Conservation (phyloP, 257 asterid species). For the Solanum virginianum region DNA sequence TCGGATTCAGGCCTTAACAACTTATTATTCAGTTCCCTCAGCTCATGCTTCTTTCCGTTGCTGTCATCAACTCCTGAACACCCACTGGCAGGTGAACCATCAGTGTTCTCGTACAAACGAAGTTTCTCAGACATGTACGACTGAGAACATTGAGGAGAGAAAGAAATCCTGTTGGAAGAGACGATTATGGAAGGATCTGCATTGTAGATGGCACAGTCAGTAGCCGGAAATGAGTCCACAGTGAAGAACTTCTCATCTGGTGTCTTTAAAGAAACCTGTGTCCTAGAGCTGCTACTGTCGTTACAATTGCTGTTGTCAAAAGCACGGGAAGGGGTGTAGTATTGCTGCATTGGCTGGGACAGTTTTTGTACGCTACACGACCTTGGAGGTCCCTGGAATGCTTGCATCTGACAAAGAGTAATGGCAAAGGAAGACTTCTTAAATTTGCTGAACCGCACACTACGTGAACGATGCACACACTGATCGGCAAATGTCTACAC, state of each 20-base stretch:
- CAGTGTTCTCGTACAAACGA: slow-evolving; percentile 36
- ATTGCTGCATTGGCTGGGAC: slow-evolving; percentile 38
- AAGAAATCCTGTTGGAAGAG: slow-evolving; percentile 56
- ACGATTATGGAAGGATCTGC: slow-evolving; percentile 54
- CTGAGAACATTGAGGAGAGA: slow-evolving; percentile 73
- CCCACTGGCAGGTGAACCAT: slow-evolving; percentile 80
- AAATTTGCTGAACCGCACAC: neutral
- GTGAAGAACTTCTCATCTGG: slow-evolving; percentile 58
- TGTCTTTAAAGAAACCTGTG: slow-evolving; percentile 35
- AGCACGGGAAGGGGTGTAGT: slow-evolving; percentile 31
- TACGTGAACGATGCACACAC: neutral
- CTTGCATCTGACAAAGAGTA: slow-evolving; percentile 36
- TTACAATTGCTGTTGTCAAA: slow-evolving; percentile 24
- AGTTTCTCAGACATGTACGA: slow-evolving; percentile 49
- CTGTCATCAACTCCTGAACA: slow-evolving; percentile 68
- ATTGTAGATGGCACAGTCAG: slow-evolving; percentile 19
- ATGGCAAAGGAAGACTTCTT: neutral
- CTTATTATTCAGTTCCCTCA: slow-evolving; percentile 52
- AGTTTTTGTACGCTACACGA: slow-evolving; percentile 27
- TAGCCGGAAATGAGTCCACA: slow-evolving; percentile 61
- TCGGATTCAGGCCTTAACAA: slow-evolving; percentile 65
- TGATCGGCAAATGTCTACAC: neutral
- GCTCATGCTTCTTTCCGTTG: slow-evolving; percentile 44
- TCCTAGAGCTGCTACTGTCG: slow-evolving; percentile 32
- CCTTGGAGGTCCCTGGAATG: slow-evolving; percentile 47